Conservation (phyloP, 1,139 yeast genomes). For the Yamadazyma pseudoaaseri region DNA sequence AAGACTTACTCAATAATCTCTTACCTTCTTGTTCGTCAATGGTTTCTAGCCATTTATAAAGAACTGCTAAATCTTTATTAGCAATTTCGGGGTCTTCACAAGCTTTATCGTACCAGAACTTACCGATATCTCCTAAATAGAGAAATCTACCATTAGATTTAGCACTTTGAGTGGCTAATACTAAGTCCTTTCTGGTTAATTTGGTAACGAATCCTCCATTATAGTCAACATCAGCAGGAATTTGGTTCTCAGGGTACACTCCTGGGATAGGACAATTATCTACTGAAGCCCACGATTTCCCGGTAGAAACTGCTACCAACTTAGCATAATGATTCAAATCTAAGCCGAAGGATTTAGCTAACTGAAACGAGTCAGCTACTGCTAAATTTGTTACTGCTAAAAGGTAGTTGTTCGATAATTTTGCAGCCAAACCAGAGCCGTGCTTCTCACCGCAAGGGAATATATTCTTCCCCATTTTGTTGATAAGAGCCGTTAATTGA, state of each 20-base stretch:
- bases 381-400: constrained; percentile 60
- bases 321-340: constrained; percentile 50
- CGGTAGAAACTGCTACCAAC: constrained; percentile 57
- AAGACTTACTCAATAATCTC: constrained; percentile 9
- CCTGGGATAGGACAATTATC: constrained; percentile 62
- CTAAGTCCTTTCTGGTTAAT: constrained; percentile 57
- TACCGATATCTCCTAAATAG: constrained; percentile 42
- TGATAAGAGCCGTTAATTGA: constrained; percentile 28
- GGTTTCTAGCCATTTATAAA: constrained; percentile 46
- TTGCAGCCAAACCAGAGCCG: constrained; percentile 61
- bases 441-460: constrained; percentile 54
- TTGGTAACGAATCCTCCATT: constrained; percentile 56
- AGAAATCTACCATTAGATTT: constrained; percentile 32
- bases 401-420: constrained; percentile 57
- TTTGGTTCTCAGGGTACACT: constrained; percentile 37
- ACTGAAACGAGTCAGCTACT: constrained; percentile 58
- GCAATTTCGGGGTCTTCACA: constrained; percentile 45
- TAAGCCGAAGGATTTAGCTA: constrained; percentile 55
- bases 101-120: constrained; percentile 46
- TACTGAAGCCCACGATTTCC: constrained; percentile 60
- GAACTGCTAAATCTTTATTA: constrained; percentile 44
- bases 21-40: constrained; percentile 19
- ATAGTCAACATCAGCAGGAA: constrained; percentile 51
- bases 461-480: constrained; percentile 51
- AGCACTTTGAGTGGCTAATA: constrained; percentile 54